Base-by-base conservation (phyloP, 164 flowering plant species). In the Chloranthus sessilifolius region DNA sequence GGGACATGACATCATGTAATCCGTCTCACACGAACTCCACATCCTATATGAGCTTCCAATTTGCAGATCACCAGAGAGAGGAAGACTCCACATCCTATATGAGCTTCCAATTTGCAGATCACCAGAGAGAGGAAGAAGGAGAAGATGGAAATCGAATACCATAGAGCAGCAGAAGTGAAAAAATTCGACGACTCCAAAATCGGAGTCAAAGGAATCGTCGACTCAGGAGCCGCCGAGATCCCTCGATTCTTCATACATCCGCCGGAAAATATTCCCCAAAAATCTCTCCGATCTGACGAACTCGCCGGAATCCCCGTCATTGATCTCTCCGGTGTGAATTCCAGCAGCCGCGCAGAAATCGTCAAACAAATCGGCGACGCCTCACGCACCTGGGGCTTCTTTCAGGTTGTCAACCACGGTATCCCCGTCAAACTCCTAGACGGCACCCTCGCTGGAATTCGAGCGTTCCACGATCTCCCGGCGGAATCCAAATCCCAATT, bases 181-280 rank as follows among this genome's bases (percentile, higher is more conserved):
- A 46, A 59, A 12, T 74, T 71, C 29, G 74, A 74, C 37, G 69
- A 74, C 27, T 62, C 73, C 27, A 74, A 71, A 45, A 52, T 65
- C 16, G 71, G 79, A 0, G 75, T 71, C 38, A 71, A 74, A 36
- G 71, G 67, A 15, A 66, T 71, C 7, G 42, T 51, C 29, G 75
- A 68, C 47, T 48, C 74, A 37, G 74, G 72, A 34, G 51, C 60
- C 45, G 62, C 76, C 16, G 4, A 50, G 33, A 68, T 74, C 34
- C 79, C 79, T 4, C 27, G 29, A 3, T 53, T 74, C 54, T 74
- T 74, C 63, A 37, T 59, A 6, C 47, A 43, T 25, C 47, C 47
- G 3, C 36, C 36, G 7, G 36, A 33, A 33, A 4, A 21, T 5
- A 14, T 14, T 20, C 40, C 60, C 44, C 17, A 43, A 23, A 3